Conservation (phyloP, 805 yeast genomes). For the Starmerella floricola region DNA sequence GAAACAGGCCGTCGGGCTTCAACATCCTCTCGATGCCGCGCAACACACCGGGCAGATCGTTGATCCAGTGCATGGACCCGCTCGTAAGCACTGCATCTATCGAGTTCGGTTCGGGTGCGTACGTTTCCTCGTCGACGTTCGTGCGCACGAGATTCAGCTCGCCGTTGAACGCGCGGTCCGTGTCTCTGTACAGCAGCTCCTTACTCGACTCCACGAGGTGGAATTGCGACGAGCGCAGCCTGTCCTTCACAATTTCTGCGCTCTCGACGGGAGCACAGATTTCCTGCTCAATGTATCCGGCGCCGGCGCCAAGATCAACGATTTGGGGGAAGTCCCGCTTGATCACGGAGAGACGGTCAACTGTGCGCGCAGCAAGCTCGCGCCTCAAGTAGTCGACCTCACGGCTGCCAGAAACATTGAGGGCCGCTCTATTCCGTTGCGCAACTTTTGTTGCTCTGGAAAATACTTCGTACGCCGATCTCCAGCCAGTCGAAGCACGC, state of each 20-base stretch:
- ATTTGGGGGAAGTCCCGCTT: slow-evolving; percentile 49
- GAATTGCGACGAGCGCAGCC: slow-evolving; percentile 37
- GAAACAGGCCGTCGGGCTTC: slow-evolving; percentile 69
- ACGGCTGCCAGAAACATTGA: slow-evolving; percentile 36
- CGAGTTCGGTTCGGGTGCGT: slow-evolving; percentile 28
- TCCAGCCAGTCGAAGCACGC: slow-evolving; percentile 5
- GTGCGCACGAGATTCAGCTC: slow-evolving; percentile 38
- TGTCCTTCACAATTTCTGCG: slow-evolving; percentile 38
- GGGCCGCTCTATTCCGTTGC: slow-evolving; percentile 49
- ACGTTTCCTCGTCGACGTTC: slow-evolving; percentile 55
- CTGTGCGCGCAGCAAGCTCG: slow-evolving; percentile 59
- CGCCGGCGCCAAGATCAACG: slow-evolving; percentile 62
- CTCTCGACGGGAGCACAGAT: slow-evolving; percentile 37
- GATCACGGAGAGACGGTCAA: slow-evolving; percentile 64
- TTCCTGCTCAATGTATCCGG: slow-evolving; percentile 47
- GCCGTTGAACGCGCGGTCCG: slow-evolving; percentile 34
- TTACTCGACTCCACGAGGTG: slow-evolving; percentile 57
- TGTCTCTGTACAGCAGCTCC: slow-evolving; percentile 43
- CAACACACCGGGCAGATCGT: slow-evolving; percentile 62
- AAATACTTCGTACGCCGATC: slow-evolving; percentile 44
- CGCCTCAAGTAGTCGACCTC: slow-evolving; percentile 61
- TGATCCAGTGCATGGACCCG: slow-evolving; percentile 71
- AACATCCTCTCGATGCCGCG: slow-evolving; percentile 44
- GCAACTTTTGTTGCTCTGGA: slow-evolving; percentile 47
- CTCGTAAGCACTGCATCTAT: slow-evolving; percentile 67